Evolutionary conservation across 148 eudicot species (phyloP).

Genomic region (Amaranthus cruentus): DNA sequence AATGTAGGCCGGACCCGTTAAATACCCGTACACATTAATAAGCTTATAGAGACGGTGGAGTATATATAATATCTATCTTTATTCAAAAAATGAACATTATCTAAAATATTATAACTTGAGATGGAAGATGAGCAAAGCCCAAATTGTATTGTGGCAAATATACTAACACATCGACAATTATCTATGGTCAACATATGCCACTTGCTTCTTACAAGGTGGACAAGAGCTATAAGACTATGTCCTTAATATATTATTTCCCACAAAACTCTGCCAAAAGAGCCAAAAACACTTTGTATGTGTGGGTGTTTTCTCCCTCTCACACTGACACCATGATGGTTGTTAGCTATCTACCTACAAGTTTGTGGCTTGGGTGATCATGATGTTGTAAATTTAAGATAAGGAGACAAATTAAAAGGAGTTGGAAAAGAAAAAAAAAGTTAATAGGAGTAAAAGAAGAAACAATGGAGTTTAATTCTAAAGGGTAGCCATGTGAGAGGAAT

Average conservation of each 20-base stretch:
- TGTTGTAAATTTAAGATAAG: conserved; percentile 22
- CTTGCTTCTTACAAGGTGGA: conserved; percentile 27
- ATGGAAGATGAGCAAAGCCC: too few species aligned
- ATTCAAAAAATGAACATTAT: too few species aligned
- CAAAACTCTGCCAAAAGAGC: conserved; percentile 12
- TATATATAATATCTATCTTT: too few species aligned
- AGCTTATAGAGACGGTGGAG: too few species aligned
- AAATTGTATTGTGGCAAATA: neutral
- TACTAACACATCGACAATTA: neutral
- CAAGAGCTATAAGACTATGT: conserved; percentile 18
- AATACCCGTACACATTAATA: too few species aligned
- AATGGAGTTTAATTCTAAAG: neutral
- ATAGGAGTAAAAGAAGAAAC: neutral
- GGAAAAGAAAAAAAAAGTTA: neutral
- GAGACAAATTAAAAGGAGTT: conserved; percentile 10
- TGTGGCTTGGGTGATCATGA: conserved; percentile 25
- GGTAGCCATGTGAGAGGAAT: conserved; percentile 43
- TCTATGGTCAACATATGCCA: neutral
- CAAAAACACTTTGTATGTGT: conserved; percentile 12
- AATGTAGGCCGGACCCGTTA: too few species aligned
- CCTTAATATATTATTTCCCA: conserved; percentile 21
- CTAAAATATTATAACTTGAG: too few species aligned
- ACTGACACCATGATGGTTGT: conserved; percentile 28
- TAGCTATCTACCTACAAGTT: conserved; percentile 14
- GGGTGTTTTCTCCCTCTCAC: conserved; percentile 8